Percentiles rank a stretch among this genome's conserved stretches.
Conservation (phyloP, 257 asterid genomes). For the Solanum appendiculatum region DNA sequence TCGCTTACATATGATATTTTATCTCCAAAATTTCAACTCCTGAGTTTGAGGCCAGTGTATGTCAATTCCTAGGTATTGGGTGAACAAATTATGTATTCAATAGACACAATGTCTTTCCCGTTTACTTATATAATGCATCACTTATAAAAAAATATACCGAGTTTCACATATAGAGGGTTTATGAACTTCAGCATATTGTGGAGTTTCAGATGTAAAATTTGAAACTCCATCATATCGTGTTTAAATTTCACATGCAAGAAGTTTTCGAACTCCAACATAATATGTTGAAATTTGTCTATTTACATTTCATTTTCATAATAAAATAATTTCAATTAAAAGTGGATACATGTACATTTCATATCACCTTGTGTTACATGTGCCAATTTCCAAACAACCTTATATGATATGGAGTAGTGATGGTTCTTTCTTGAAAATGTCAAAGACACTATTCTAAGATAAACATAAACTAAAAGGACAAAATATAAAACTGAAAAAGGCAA, state of each 20-base stretch:
- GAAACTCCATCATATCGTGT: not conserved
- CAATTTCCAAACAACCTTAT: not conserved
- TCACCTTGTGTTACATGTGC: not conserved
- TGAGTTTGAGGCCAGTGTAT: not conserved
- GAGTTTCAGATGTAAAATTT: not conserved
- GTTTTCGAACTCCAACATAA: not conserved
- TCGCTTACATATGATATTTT: not conserved
- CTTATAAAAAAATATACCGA: not conserved
- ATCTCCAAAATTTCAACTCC: not conserved
- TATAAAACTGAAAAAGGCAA: not conserved
- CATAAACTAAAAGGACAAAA: not conserved
- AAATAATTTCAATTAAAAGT: not conserved
- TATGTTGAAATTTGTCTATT: not conserved
- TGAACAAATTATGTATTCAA: not conserved
- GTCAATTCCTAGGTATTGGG: not conserved
- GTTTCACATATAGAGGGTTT: not conserved
- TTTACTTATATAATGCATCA: not conserved
- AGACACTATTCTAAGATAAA: not conserved
- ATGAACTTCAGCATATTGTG: not conserved
- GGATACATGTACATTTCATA: not conserved
- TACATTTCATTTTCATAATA: not conserved
- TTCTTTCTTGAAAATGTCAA: not conserved
- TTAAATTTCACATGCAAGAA: not conserved
- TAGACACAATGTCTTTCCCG: not conserved
- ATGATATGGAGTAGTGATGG: not conserved